Conservation (phyloP, 208 protist species). For the Leishmania gerbilli region DNA sequence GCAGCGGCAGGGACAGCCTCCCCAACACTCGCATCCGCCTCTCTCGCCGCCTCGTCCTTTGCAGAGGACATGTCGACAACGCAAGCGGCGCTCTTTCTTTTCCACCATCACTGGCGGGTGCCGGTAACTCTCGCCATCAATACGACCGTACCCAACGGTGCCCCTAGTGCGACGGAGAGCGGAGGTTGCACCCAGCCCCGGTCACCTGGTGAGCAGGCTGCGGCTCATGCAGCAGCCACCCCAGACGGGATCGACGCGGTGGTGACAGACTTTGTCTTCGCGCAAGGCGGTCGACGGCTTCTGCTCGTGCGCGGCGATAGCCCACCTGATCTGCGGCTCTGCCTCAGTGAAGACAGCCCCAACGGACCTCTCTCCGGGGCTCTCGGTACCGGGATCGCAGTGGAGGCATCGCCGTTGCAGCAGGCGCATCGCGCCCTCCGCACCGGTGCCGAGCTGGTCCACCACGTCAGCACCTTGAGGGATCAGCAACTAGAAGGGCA, state of each 20-base stretch:
- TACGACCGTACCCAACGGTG: slow-evolving; percentile 21
- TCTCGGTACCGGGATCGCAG: background rate
- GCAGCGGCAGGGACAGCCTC: background rate
- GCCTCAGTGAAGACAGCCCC: background rate
- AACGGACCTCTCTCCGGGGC: background rate
- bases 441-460: slow-evolving; percentile 25
- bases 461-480: slow-evolving; percentile 1
- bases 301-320: slow-evolving; percentile 42
- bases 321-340: slow-evolving; percentile 8
- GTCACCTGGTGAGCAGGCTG: background rate
- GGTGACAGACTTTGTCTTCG: slow-evolving; percentile 8
- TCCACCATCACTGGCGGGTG: slow-evolving; percentile 12
- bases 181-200: background rate
- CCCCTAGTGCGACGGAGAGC: background rate
- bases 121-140: slow-evolving; percentile 35
- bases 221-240: background rate
- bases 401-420: too few species aligned
- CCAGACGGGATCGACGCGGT: slow-evolving; percentile 8
- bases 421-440: slow-evolving; percentile 1
- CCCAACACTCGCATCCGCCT: background rate
- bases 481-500: background rate
- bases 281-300: slow-evolving; percentile 19
- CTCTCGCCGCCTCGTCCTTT: background rate
- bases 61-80: slow-evolving; percentile 22
- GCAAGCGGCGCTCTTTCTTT: slow-evolving; percentile 17